Percentiles rank a stretch among this genome's conserved stretches.
These are phyloP conservation scores for Cystobasidiaceae sp. DNA, from an alignment of 1,284 basidiomycete genomes.

Conservation along the genomic window DNA sequence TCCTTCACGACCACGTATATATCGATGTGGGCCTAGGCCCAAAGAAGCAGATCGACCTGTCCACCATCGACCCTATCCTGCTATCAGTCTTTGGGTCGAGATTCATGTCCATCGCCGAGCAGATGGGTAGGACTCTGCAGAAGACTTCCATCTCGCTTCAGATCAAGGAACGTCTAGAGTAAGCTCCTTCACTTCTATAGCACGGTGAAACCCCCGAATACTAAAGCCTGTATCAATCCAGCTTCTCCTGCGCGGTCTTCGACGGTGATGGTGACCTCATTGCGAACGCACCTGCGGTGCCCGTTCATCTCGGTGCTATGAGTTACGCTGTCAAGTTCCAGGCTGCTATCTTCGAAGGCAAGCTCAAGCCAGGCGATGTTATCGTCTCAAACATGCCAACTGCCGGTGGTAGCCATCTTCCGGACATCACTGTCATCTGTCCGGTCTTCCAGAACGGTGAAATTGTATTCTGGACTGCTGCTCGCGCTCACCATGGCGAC, in stretches of 20 bases:
- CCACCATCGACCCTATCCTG: conserved; percentile 64
- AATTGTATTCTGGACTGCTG: conserved; percentile 89
- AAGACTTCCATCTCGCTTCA: conserved; percentile 66
- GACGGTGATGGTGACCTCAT: conserved; percentile 57
- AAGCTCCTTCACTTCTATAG: conserved; percentile 77
- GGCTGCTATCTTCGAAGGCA: conserved; percentile 42
- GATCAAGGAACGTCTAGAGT: conserved; percentile 42
- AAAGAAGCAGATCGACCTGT: conserved; percentile 18
- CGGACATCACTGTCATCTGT: conserved; percentile 64
- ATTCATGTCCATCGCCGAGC: conserved; percentile 64
- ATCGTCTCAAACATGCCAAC: conserved; percentile 53
- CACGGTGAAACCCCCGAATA: not conserved
- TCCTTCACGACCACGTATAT: conserved; percentile 38
- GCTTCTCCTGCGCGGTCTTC: conserved; percentile 68
- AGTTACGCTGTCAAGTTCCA: conserved; percentile 22
- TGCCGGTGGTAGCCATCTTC: conserved; percentile 57
- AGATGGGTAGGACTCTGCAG: conserved; percentile 82
- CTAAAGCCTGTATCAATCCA: not conserved
- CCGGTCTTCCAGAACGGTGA: conserved; percentile 65
- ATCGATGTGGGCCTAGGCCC: conserved; percentile 33
- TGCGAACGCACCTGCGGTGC: conserved; percentile 20
- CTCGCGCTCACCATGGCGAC: conserved; percentile 61
- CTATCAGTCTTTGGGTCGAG: conserved; percentile 85
- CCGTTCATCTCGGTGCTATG: conserved; percentile 35
- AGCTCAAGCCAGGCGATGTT: conserved; percentile 76